Evolutionary conservation across 805 yeast genomes (phyloP), one percentile per base, ranked within the genome.

Genomic region (Pichia nanzhaoensis): DNA sequence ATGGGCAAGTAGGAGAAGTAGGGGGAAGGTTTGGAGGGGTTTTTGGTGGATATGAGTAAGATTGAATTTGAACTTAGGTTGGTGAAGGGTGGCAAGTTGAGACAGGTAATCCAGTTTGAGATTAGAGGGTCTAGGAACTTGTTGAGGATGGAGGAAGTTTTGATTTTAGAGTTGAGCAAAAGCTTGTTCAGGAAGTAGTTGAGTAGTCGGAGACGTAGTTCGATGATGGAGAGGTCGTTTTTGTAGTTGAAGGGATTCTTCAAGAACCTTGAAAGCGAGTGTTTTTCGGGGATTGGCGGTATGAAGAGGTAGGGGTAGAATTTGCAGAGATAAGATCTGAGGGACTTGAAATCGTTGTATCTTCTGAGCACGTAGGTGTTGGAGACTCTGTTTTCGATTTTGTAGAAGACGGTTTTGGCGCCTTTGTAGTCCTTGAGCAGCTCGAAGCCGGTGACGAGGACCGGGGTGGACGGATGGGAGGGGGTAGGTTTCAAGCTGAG

Each of bases 271-370:
- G 75, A 64, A 14, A 77, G 51, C 2, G 80, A 71, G 50, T 84
- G 93, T 57, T 84, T 85, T 59, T 82, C 84, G 0, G 99, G 99
- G n/a, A 93, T 87, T 1, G 97, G 96, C 3, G 99, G 98, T 9
- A 93, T 78, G 10, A 93, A 76, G n/a, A 85, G 65, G 5, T 95
- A 79, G 4, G 98, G 99, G 55, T 84, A 82, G 44, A 90, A 69
- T 51, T 80, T 78, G 2, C 78, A 67, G 30, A 93, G 67, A 4
- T 81, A 75, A 24, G 78, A 80, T 46, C 96, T 71, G 32, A 93
- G 70, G 34, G 90, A 80, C 54, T 82, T 95, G 58, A 93, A 93
- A 62, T 93, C 99, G 8, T 95, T 83, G 60, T 93, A 93, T 40
- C 98, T 73, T 57, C 99, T 71, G 32, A 88, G 73, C 2, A 58